Base-by-base conservation (phyloP, 441 rosid genomes). In the Populus hybrid region DNA sequence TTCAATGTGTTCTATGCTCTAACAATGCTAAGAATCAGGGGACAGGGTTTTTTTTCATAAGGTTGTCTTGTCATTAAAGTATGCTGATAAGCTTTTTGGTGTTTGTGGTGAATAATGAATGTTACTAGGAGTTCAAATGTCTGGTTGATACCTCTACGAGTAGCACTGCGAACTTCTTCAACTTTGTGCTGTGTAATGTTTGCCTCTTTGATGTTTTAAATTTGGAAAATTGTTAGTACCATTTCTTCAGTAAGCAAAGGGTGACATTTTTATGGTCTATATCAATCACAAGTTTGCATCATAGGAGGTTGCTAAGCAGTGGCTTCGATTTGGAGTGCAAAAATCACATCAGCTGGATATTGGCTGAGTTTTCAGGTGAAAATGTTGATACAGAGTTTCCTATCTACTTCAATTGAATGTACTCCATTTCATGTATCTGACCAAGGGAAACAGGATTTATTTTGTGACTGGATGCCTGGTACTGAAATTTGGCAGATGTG, bases 401-500 rank as follows among this genome's bases (percentile, higher is more conserved):
- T 87, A 70, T 74, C 82, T 78, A 34, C 80, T 88, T 83, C 86
- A 67, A 75, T 84, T 82, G 81, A 86, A 82, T 71, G 85, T 73
- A 82, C 81, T 82, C 35, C 77, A 77, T 80, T 81, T 84, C 81
- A 78, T 80, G 76, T 79, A 64, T 81, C 85, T 38, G 82, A 84
- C 75, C 77, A 74, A 75, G 74, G 82, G 79, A 80, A 76, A 67
- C 82, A 71, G 67, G 83, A 78, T 80, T 42, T 79, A 82, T 70
- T 82, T 67, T 80, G 82, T 77, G 82, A 84, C 78, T 87, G 85
- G 89, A 80, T 74, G 70, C 78, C 79, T 65, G 78, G 75, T 79
- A 69, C 81, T 77, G 86, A 78, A 83, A 83, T 82, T 74, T 67
- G 77, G 81, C 85, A 87, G 86, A 90, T 90, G 91, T 87, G 81